Evolutionary conservation across 2,329 filamentous ascomycete genomes (phyloP).

Genomic region (Botrytis tulipae): DNA sequence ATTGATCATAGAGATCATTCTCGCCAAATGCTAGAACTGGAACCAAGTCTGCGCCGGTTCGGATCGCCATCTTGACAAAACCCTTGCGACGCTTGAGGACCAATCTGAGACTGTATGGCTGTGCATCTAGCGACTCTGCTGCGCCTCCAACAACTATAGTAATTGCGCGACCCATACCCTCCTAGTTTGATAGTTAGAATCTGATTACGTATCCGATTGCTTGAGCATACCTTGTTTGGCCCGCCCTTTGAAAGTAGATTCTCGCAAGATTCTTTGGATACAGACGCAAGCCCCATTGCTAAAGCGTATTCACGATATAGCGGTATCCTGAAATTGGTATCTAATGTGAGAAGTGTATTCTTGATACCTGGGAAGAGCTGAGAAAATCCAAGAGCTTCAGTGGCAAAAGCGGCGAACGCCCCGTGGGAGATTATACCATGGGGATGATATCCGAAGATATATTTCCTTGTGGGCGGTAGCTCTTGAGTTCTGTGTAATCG

Average conservation of each 20-base stretch:
- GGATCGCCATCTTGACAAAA: slow-evolving; percentile 89
- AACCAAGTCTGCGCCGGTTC: slow-evolving; percentile 89
- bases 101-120: slow-evolving; percentile 72
- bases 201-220: not conserved
- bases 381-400: slow-evolving; percentile 82
- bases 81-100: slow-evolving; percentile 84
- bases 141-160: slow-evolving; percentile 95
- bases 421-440: slow-evolving; percentile 97
- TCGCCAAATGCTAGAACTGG: slow-evolving; percentile 92
- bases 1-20: slow-evolving; percentile 92
- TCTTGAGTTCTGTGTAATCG: slow-evolving; percentile 80
- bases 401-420: slow-evolving; percentile 89
- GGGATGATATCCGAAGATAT: slow-evolving; percentile 96
- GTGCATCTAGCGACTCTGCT: slow-evolving; percentile 84
- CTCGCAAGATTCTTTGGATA: slow-evolving; percentile 88
- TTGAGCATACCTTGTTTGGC: slow-evolving; percentile 49
- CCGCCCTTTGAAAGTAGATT: slow-evolving; percentile 83
- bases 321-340: slow-evolving; percentile 91
- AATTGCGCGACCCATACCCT: slow-evolving; percentile 92
- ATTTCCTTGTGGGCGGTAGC: slow-evolving; percentile 79
- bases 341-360: slow-evolving; percentile 90
- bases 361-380: slow-evolving; percentile 92
- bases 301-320: slow-evolving; percentile 95
- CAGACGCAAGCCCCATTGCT: slow-evolving; percentile 80
- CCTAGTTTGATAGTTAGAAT: slow-evolving; percentile 39